These are phyloP conservation scores for Triticum timopheevii DNA, from an alignment of 176 grass and related monocot species.

Conservation along the genomic window DNA sequence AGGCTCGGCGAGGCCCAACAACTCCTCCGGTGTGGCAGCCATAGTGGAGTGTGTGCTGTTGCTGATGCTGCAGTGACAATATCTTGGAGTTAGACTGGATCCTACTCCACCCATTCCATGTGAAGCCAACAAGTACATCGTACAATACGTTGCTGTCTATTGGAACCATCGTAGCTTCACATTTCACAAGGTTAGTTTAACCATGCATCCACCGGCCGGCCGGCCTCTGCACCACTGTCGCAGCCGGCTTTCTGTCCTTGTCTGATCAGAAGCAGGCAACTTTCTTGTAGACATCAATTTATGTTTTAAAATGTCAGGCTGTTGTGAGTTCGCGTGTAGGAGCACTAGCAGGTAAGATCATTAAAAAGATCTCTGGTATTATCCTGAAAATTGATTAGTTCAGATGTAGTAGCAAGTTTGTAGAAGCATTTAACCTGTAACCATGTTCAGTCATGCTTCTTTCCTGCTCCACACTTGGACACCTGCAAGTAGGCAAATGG, in stretches of 20 bases:
- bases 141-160: background rate
- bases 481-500: background rate
- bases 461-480: background rate
- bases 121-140: background rate
- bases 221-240: background rate
- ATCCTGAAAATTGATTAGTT: too few relatives aligned
- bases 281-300: background rate
- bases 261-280: background rate
- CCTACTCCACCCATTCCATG: background rate
- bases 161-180: background rate
- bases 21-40: background rate
- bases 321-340: background rate
- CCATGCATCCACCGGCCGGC: background rate
- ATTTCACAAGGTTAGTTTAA: background rate
- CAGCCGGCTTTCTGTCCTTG: background rate
- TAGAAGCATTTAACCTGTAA: background rate
- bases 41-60: background rate
- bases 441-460: background rate
- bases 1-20: background rate
- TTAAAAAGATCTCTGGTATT: too few relatives aligned
- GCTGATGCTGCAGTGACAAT: background rate
- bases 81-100: background rate
- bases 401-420: background rate
- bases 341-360: background rate
- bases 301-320: background rate